Percentiles rank a stretch among this genome's conserved stretches.
phyloP scores from a whole-genome alignment of 164 flowering plant species.

The Buxus sempervirens region DNA sequence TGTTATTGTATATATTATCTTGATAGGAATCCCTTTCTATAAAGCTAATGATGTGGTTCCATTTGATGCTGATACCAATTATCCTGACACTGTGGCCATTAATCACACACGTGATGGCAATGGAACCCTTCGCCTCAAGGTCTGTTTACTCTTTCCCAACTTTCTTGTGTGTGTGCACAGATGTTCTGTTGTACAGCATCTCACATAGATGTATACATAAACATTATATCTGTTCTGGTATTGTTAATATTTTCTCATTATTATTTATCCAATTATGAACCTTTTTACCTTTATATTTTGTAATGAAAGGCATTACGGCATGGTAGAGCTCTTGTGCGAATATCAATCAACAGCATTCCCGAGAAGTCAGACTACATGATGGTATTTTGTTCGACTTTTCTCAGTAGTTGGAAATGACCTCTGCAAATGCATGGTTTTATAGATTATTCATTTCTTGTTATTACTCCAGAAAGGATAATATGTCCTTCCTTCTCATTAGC shows the following conservation, averaged over 20 bases:
- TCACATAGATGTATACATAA: not conserved
- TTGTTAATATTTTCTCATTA: not conserved
- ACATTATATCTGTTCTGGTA: not conserved
- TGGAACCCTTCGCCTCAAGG: constrained; percentile 58
- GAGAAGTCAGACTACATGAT: constrained; percentile 69
- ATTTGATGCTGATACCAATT: constrained; percentile 56
- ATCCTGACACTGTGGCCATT: constrained; percentile 56
- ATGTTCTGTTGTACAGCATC: too few relatives aligned
- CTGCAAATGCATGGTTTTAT: not conserved
- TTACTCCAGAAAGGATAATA: not conserved
- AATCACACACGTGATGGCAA: constrained; percentile 23
- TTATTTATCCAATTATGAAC: not conserved
- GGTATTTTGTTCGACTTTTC: constrained; percentile 33
- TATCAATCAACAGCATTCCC: constrained; percentile 40
- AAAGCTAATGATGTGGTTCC: constrained; percentile 61
- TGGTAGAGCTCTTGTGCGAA: constrained; percentile 76
- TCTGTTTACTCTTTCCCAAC: constrained; percentile 17
- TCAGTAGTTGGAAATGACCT: not conserved
- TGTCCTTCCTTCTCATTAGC: not conserved
- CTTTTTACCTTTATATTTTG: constrained; percentile 7
- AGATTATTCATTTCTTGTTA: not conserved
- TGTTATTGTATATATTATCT: constrained; percentile 12
- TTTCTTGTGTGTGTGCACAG: too few relatives aligned
- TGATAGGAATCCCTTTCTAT: constrained; percentile 65
- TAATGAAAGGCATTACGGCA: constrained; percentile 45